Evolutionary conservation across 1,139 yeast species (phyloP), one percentile per base, ranked within the genome.

Genomic region (Taphrina communis): DNA sequence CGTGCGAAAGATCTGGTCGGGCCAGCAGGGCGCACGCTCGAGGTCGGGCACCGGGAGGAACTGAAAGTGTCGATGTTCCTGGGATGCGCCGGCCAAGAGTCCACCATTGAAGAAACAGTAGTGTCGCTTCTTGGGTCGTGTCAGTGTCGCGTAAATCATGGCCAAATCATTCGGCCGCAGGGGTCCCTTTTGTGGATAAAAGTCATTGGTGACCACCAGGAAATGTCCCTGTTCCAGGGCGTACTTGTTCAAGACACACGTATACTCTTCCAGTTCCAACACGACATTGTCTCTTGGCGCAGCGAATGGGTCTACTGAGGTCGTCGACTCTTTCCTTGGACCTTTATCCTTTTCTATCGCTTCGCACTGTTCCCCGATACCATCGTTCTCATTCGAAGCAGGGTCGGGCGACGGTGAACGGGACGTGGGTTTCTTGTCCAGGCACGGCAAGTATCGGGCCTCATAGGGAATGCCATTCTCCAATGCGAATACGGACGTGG

Each of bases 101-200:
- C 67, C 67, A 8, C 67, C 61, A 35, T 63, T 63, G 67, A 63
- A 63, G 67, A 63, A 63, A 35, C 67, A 56, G 42, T 63, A 63
- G 46, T 51, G 65, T 8, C 57, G 31, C 12, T n/a, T 12, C 39
- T 48, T 36, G 17, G 53, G 48, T 21, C 46, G 39, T 14, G 35
- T n/a, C 38, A 63, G 39, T 1, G 59, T 46, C 3, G 44, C 36
- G 55, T 57, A 55, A 48, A 63, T 63, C 59, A 53, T 56, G 14
- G 25, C 48, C 61, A 63, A 41, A 31, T 63, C 67, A 6, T 17
- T 17, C 6, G 46, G 19, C 11, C 67, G 67, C 36, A 63, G 42
- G 44, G 9, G 55, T 19, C 67, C 67, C 31, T 44, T 35, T 53
- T 63, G 67, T 31, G 61, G 61, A 12, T 53, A 35, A 46, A 55